A percentile compares a stretch with the other conserved stretches of the same genome.
These are phyloP conservation scores for Umbelopsis vinacea DNA, from an alignment of 192 early-diverging fungal species.

Conservation along the genomic window DNA sequence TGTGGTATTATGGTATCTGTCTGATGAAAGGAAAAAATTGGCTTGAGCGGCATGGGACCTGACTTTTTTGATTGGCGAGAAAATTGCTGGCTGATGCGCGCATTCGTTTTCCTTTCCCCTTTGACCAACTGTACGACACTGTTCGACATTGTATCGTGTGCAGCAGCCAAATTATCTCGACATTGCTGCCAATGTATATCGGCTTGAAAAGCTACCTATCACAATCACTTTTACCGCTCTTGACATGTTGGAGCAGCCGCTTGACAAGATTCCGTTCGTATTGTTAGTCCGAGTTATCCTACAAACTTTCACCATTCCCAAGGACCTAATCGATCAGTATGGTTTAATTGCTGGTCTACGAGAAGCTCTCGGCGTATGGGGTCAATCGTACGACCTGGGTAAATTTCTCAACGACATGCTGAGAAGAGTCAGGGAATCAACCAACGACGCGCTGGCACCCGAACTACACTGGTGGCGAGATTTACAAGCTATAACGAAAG, in stretches of 20 bases:
- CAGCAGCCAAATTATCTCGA: too few species aligned
- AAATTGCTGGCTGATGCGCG: too few species aligned
- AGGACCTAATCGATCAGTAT: not conserved
- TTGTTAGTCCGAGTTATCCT: not conserved
- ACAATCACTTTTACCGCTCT: not conserved
- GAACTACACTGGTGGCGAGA: constrained; percentile 13
- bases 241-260: not conserved
- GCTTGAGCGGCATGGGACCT: too few species aligned
- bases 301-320: constrained; percentile 1
- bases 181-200: constrained; percentile 3
- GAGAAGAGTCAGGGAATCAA: not conserved
- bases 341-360: not conserved
- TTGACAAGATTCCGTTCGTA: not conserved
- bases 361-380: not conserved
- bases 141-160: too few species aligned
- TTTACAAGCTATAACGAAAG: not conserved
- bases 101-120: too few species aligned
- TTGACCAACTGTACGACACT: too few species aligned
- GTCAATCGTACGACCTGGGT: not conserved
- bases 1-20: too few species aligned
- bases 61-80: too few species aligned
- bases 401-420: constrained; percentile 3
- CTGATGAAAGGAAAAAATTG: too few species aligned
- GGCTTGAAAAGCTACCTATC: not conserved
- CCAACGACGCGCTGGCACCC: not conserved